Evolutionary conservation across 2,329 filamentous ascomycete genomes (phyloP), one percentile per base, ranked within the genome.

Genomic region (Verticillium albo-atrum): DNA sequence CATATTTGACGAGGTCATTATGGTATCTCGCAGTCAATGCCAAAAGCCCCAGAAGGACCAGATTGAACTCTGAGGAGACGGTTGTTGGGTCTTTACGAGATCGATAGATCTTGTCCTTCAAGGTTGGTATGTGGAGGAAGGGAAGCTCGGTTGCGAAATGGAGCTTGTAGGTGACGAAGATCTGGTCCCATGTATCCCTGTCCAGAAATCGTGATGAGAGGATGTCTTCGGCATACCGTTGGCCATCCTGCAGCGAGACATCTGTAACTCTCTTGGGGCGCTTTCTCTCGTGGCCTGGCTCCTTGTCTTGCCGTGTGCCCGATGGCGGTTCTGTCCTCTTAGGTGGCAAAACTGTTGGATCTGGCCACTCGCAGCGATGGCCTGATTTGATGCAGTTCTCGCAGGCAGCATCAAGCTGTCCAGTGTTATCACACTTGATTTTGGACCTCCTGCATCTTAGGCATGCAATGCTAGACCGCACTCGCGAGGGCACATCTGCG

Each of bases 401-500:
- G 76, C 91, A 96, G 17, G 84, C 61, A 17, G 62, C 54, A 27
- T 61, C 62, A 14, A 61, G 85, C 17, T 86, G 87, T 62, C 84
- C 83, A 74, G 35, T 57, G 27, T 95, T 95, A 72, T 91, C 86
- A 76, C 91, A 96, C 75, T 94, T 94, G 71, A 94, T 91, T 75
- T 95, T 96, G 71, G 89, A 92, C 67, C 86, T 85, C 60, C 91
- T 83, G 71, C 91, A 94, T 63, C 86, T 82, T 62, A 85, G 79
- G 74, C 91, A 95, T 54, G 91, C 90, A 70, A 94, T 91, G 68
- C 88, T 91, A 54, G 90, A 92, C 66, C 91, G 84, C 84, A 92
- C 89, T 34, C 80, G 79, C 14, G 42, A 23, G 10, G 42, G 77
- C 72, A 59, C 78, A 76, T 57, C 55, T 67, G 72, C 73, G n/a